Evolutionary conservation across 2,329 filamentous ascomycete species (phyloP).

Genomic region (Aspergillus tamarii): DNA sequence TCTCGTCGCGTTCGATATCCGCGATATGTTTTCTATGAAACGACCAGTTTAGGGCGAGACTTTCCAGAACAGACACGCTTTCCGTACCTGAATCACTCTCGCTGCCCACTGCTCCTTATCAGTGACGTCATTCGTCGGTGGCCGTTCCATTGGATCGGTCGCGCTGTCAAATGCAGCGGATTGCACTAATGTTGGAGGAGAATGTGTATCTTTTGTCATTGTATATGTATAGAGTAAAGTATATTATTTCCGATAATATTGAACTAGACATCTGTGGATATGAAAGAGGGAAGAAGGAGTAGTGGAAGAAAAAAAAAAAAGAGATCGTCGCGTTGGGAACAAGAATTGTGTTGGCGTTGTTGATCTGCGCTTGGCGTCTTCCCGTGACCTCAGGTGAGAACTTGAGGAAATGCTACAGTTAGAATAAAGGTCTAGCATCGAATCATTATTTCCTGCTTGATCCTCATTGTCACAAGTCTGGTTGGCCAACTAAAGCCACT

Average conservation of each 20-base stretch:
- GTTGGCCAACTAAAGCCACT: too few species aligned
- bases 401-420: too few species aligned
- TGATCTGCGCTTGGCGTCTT: not conserved
- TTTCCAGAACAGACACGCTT: not conserved
- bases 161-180: not conserved
- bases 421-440: too few species aligned
- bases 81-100: conserved; percentile 2
- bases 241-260: not conserved
- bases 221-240: not conserved
- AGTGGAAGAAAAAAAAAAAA: not conserved
- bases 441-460: too few species aligned
- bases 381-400: not conserved
- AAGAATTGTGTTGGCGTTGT: not conserved
- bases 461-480: too few species aligned
- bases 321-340: not conserved
- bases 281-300: not conserved
- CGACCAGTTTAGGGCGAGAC: not conserved
- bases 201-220: not conserved
- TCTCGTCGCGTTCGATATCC: conserved; percentile 75
- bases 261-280: not conserved
- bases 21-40: conserved; percentile 69
- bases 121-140: not conserved
- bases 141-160: not conserved
- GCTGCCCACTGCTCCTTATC: conserved; percentile 3
- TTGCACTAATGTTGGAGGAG: too few species aligned